Evolutionary conservation across 768 basidiomycete species (phyloP).

Genomic region (Coprinopsis strossmayeri): DNA sequence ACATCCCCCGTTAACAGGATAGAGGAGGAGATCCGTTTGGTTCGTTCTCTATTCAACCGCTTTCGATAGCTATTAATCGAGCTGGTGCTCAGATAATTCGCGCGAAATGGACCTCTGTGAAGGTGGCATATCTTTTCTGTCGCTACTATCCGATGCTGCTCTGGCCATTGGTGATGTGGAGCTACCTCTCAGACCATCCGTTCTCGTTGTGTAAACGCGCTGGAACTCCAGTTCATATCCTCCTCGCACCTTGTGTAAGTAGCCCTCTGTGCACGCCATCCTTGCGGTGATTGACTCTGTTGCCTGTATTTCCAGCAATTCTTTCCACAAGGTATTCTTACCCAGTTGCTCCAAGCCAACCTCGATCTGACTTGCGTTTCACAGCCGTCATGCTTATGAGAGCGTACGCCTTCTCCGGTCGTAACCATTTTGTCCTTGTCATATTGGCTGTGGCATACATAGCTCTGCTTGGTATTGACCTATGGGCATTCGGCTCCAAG

Average conservation of each 20-base stretch:
- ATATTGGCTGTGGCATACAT: conserved; percentile 25
- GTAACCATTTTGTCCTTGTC: conserved; percentile 22
- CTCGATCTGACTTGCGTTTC: too few relatives aligned
- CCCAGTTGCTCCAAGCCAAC: too few relatives aligned
- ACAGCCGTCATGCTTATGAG: conserved; percentile 39
- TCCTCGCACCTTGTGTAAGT: conserved; percentile 29
- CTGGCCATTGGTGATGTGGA: conserved; percentile 32
- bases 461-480: conserved; percentile 24
- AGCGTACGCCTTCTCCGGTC: conserved; percentile 35
- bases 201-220: conserved; percentile 22
- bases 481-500: conserved; percentile 31
- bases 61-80: not conserved
- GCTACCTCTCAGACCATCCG: conserved; percentile 28
- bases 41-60: not conserved
- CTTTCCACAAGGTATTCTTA: conserved; percentile 29
- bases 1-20: not conserved
- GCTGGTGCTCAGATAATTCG: conserved; percentile 24
- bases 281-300: too few relatives aligned
- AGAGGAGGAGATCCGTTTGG: not conserved
- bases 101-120: conserved; percentile 32
- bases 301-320: conserved; percentile 25
- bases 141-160: conserved; percentile 33
- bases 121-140: conserved; percentile 32
- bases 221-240: conserved; percentile 21
- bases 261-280: not conserved